phyloP scores from a whole-genome alignment of 2,329 filamentous ascomycete species.

The Fusarium sp. region DNA sequence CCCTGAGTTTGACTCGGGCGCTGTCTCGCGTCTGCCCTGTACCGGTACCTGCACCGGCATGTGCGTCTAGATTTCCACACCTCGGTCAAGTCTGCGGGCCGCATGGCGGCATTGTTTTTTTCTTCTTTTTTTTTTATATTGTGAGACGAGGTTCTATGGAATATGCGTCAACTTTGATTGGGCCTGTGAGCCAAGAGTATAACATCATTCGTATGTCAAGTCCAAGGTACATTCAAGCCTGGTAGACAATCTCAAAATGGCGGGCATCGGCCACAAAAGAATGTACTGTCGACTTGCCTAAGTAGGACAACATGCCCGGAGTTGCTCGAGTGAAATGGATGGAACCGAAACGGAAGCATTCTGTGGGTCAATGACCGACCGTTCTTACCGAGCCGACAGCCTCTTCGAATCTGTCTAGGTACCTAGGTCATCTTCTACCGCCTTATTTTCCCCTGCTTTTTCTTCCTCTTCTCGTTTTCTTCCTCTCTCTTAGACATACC shows the following conservation, averaged over 20 bases:
- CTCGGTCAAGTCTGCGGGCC: constrained; percentile 16
- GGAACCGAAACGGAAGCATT: constrained; percentile 39
- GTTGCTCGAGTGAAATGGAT: constrained; percentile 26
- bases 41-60: not conserved
- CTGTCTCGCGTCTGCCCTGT: constrained; percentile 12
- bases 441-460: constrained; percentile 19
- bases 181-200: not conserved
- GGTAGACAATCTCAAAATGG: not conserved
- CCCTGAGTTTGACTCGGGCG: constrained; percentile 34
- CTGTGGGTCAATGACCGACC: constrained; percentile 37
- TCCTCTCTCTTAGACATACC: not conserved
- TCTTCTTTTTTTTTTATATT: not conserved
- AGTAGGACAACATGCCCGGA: constrained; percentile 30
- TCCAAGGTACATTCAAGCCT: constrained; percentile 2
- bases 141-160: not conserved
- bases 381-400: constrained; percentile 39
- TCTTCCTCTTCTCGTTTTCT: constrained; percentile 3
- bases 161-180: constrained; percentile 6
- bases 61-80: constrained; percentile 9
- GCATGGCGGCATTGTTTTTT: constrained; percentile 3
- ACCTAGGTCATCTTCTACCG: constrained; percentile 12
- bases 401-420: constrained; percentile 14
- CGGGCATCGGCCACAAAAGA: constrained; percentile 10
- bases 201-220: constrained; percentile 11
- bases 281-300: constrained; percentile 26